Conservation (phyloP, 2,329 filamentous ascomycete genomes). For the Diaporthe vexans region DNA sequence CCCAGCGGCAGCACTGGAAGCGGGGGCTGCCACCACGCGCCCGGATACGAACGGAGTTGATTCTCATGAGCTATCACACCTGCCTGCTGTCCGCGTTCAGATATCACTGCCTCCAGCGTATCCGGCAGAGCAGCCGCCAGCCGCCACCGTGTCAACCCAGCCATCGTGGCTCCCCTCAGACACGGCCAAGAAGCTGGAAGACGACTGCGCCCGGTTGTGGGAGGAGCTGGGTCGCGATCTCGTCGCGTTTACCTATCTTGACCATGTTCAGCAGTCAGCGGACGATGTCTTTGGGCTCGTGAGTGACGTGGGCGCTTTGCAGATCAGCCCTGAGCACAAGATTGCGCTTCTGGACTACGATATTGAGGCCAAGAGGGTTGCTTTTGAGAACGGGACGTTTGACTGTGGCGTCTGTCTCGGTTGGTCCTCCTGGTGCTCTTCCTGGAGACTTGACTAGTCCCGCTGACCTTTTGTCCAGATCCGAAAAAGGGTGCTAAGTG, state of each 20-base stretch:
- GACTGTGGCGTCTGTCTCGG: slow-evolving; percentile 87
- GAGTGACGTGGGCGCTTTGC: slow-evolving; percentile 61
- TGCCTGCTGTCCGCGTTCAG: slow-evolving; percentile 69
- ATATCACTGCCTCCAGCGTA: slow-evolving; percentile 71
- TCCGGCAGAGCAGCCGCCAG: slow-evolving; percentile 66
- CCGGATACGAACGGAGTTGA: slow-evolving; percentile 50
- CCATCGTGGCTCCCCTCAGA: slow-evolving; percentile 69
- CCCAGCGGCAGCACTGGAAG: slow-evolving; percentile 42
- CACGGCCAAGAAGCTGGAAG: slow-evolving; percentile 64
- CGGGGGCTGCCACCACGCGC: slow-evolving; percentile 34
- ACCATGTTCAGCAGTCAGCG: slow-evolving; percentile 71
- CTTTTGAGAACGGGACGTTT: slow-evolving; percentile 88
- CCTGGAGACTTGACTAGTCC: background rate
- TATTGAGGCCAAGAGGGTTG: slow-evolving; percentile 77
- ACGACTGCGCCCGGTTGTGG: slow-evolving; percentile 69
- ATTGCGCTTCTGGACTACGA: slow-evolving; percentile 84
- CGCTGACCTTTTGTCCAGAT: slow-evolving; percentile 63
- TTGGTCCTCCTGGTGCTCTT: slow-evolving; percentile 52
- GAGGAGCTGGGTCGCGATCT: slow-evolving; percentile 72
- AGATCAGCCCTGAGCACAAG: slow-evolving; percentile 71
- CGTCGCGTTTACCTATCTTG: slow-evolving; percentile 74
- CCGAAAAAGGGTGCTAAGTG: slow-evolving; percentile 89
- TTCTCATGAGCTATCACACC: slow-evolving; percentile 66
- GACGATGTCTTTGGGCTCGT: slow-evolving; percentile 73
- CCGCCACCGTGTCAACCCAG: slow-evolving; percentile 63